phyloP scores from a whole-genome alignment of 2,329 filamentous ascomycete genomes.

The Apiospora malaysiana region DNA sequence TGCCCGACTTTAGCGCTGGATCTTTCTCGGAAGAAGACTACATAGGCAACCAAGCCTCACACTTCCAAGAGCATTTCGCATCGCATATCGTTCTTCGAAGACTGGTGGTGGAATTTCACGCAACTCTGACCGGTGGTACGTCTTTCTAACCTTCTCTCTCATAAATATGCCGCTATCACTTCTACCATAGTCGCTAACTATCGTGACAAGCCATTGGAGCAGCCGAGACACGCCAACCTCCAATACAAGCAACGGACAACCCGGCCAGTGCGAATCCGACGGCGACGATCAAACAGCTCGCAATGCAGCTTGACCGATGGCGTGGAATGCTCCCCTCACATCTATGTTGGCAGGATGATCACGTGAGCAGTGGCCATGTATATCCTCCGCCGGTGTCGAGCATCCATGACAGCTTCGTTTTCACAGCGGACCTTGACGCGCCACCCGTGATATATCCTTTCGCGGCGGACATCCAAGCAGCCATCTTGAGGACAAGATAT shows the following conservation, averaged over 20 bases:
- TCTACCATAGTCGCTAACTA: background rate
- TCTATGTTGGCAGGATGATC: conserved; percentile 62
- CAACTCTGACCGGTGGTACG: conserved; percentile 56
- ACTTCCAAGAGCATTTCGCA: conserved; percentile 64
- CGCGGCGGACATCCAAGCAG: conserved; percentile 61
- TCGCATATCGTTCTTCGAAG: conserved; percentile 64
- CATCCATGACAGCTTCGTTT: conserved; percentile 44
- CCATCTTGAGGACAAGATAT: conserved; percentile 62
- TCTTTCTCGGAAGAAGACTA: conserved; percentile 54
- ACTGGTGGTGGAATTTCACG: conserved; percentile 59
- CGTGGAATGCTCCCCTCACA: conserved; percentile 58
- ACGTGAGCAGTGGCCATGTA: conserved; percentile 23
- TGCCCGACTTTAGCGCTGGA: conserved; percentile 56
- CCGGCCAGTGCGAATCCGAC: conserved; percentile 32
- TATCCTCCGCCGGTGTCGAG: conserved; percentile 34
- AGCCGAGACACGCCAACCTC: background rate
- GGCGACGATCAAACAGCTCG: conserved; percentile 55
- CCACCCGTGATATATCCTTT: conserved; percentile 48
- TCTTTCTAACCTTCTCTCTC: background rate
- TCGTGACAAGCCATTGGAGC: background rate
- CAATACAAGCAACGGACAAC: background rate
- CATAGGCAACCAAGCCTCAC: conserved; percentile 53
- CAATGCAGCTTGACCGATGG: conserved; percentile 62
- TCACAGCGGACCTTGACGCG: conserved; percentile 51
- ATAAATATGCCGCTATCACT: no score